Base-by-base conservation (phyloP, 2,329 filamentous ascomycete species). In the Tolypocladium amazonense region DNA sequence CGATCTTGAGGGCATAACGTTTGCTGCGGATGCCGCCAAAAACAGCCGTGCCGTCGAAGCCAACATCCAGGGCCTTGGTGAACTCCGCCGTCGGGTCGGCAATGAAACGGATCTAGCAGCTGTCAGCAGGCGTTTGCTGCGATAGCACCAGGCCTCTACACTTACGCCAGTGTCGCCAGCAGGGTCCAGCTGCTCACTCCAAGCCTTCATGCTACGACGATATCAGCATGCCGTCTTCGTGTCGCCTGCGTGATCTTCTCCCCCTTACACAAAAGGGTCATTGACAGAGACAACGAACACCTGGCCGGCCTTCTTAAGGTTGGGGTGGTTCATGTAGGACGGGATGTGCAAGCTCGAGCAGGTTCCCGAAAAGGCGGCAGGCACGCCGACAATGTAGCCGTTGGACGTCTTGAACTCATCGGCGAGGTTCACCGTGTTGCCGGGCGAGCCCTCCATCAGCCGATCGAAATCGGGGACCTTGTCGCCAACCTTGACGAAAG, bases 211-310 rank as follows among this genome's bases (percentile, higher is more conserved):
- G 54, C 90, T 94, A 27, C 18, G 4, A 54, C 9, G 37, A n/a
- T 35, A 14, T 59, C 54, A 52, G 38, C 41, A n/a, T 30, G 5
- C 35, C 23, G 9, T 41, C 38, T n/a, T 7, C 4, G 33, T 15
- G 38, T 8, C 38, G 39, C 35, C 37, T 18, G 45, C 9, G 20
- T 3, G 20, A 9, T 45, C n/a, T 23, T 55, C 25, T 23, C n/a
- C 18, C 52, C 77, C 89, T 76, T 80, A 95, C 89, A 96, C 92
- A 72, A 97, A 97, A 25, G 92, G 85, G 72, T 97, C 93, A 72
- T 97, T 97, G 71, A 97, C 92, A 20, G 89, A 87, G 60, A 97
- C 86, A 47, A 97, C 90, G 69, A 95, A 96, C 54, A 96, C 89
- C 69, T 88, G 81, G 56, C 92, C 92, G 37, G 89, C 90, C 62